Evolutionary conservation across 345 rosid genomes (phyloP).

Genomic region (Nephelium lappaceum): DNA sequence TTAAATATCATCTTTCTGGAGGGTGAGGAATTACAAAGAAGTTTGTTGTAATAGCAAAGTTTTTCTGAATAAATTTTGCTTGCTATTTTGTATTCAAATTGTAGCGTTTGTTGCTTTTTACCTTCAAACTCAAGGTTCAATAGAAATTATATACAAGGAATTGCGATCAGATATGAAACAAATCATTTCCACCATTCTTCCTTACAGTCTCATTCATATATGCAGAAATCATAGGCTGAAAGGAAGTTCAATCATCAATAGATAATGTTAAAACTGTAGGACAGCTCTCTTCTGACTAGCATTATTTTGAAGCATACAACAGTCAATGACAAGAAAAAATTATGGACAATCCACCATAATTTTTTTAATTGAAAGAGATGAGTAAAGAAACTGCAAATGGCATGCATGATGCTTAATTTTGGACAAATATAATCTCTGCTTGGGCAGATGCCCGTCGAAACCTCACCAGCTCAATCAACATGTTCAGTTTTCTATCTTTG

Average conservation of each 20-base stretch:
- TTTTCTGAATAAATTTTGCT: slow-evolving; percentile 10
- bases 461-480: slow-evolving; percentile 72
- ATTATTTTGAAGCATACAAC: too few species aligned
- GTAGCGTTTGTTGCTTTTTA: neutral
- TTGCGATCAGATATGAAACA: neutral
- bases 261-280: neutral
- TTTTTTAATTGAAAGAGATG: neutral
- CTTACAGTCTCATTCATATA: neutral
- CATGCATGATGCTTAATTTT: slow-evolving; percentile 40
- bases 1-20: slow-evolving; percentile 17
- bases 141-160: neutral
- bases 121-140: neutral
- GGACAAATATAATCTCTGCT: slow-evolving; percentile 66
- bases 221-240: neutral
- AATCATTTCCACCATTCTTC: neutral
- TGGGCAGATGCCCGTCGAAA: slow-evolving; percentile 73
- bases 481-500: slow-evolving; percentile 53
- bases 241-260: neutral
- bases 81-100: neutral
- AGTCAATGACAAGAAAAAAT: neutral
- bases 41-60: slow-evolving; percentile 25
- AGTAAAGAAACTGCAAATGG: slow-evolving; percentile 1
- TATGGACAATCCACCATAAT: neutral
- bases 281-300: neutral
- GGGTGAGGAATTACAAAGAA: slow-evolving; percentile 23